Evolutionary conservation across 345 rosid genomes (phyloP), one percentile per base, ranked within the genome.

Genomic region (Lumnitzera racemosa): DNA sequence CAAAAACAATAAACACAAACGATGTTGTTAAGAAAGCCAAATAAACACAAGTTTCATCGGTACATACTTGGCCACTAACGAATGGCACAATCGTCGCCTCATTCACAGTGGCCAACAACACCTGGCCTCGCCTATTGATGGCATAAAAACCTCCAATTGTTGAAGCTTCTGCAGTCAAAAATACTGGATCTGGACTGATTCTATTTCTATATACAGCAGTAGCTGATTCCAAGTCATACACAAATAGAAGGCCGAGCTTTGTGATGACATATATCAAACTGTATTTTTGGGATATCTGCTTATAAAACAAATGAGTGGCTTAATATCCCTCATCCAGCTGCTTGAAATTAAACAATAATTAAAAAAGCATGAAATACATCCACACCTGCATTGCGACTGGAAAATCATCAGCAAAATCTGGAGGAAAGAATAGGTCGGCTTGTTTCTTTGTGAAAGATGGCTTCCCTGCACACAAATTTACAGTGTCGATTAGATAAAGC

Each of bases 371-470:
- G 10, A 36, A 29, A 36, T 0, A 36, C 43, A 66, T 59, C 27
- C 17, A 56, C 60, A 94, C 99, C 96, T 94, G 97, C 99, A 94
- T 94, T 25, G 97, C 96, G 25, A 94, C 97, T 49, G 99, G 99
- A 68, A 94, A 94, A 71, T 94, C 99, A 70, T 94, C 99, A 15
- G 88, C 92, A 81, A 94, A 94, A 79, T 94, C 99, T 36, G 99
- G 99, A 15, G 97, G 99, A 46, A 90, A 90, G 78, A 90, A 94
- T 54, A 94, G 97, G 80, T 94, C 99, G 12, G 99, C 97, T 73
- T 90, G 95, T 65, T 90, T 94, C 82, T 94, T 94, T 13, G 95
- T 67, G 74, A 88, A 94, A 31, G 99, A 83, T 58, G 97, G 85
- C 65, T 90, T 95, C 64, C 99, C 99, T 92, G 89, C 52, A 4